Evolutionary conservation across 805 yeast species (phyloP), one percentile per base, ranked within the genome.

Genomic region (Lipomyces sp.): DNA sequence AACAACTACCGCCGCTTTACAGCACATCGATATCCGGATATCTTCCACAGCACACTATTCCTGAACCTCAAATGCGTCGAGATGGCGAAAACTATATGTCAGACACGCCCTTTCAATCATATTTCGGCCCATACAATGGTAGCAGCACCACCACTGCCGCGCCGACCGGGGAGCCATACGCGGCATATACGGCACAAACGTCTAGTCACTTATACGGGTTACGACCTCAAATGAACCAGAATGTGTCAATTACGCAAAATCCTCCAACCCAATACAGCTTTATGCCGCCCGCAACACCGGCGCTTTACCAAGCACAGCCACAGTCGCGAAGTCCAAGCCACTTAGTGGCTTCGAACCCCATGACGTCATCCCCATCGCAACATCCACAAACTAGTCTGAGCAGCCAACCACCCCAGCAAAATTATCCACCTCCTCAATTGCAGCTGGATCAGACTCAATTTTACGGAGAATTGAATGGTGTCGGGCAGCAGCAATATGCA

Each of bases 141-240:
- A 55, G 37, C 59, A n/a, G 15, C 29, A 15, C 3, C 24, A 5
- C 32, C 4, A n/a, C 35, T 15, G 48, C 5, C 11, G 59, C 8
- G 18, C 56, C 15, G 18, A 3, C 15, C 2, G 45, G 34, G 34
- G 56, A 18, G 5, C 18, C 51, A 32, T 59, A 37, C 50, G 64
- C 5, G n/a, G 30, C 39, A 15, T 61, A 29, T 55, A 13, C 60
- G 60, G 64, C 64, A 61, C 64, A 61, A 45, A 6, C 55, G 59
- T 33, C 60, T 30, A 61, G 56, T 30, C 18, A 3, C 13, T 0
- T 18, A 37, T 37, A 15, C 15, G 53, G 29, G 1, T 4, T 62
- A 18, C 61, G 48, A n/a, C 64, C 64, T 18, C 64, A 62, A 37
- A 53, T 24, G 57, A n/a, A 39, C 33, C 59, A 61, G 2, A 6